Percentiles rank a stretch among this genome's conserved stretches.
phyloP scores from a whole-genome alignment of 768 basidiomycete species.

The Leccinum barrowsii region DNA sequence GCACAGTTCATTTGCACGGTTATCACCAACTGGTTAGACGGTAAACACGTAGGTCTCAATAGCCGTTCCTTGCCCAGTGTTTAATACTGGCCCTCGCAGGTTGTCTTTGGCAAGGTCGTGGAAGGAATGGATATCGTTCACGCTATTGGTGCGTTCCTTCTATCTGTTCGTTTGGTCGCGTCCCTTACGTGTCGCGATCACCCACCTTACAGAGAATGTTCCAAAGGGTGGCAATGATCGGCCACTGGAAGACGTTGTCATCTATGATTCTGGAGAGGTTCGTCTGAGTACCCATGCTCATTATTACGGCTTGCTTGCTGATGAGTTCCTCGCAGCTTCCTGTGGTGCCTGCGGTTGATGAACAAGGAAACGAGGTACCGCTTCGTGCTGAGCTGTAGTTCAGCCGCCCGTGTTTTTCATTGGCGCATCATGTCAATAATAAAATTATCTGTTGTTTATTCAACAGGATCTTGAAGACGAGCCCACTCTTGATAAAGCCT shows the following conservation, averaged over 20 bases:
- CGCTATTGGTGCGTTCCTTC: constrained; percentile 57
- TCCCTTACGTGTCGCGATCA: constrained; percentile 8
- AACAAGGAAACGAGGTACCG: constrained; percentile 86
- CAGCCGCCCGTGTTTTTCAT: constrained; percentile 33
- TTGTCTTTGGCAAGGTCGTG: constrained; percentile 89
- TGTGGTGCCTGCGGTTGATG: constrained; percentile 51
- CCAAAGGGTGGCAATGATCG: constrained; percentile 67
- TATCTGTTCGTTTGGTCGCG: neutral
- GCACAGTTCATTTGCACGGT: constrained; percentile 88
- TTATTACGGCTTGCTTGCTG: constrained; percentile 1
- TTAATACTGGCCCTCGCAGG: constrained; percentile 40
- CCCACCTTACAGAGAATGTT: constrained; percentile 59
- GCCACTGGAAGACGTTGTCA: constrained; percentile 73
- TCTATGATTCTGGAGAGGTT: constrained; percentile 88
- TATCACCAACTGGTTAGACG: constrained; percentile 86
- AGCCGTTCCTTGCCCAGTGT: neutral
- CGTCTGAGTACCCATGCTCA: constrained; percentile 16
- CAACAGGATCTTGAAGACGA: constrained; percentile 40
- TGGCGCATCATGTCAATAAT: constrained; percentile 46
- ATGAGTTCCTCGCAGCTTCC: constrained; percentile 39
- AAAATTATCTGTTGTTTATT: constrained; percentile 47
- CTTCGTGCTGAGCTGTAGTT: constrained; percentile 87
- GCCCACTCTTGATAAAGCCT: constrained; percentile 7
- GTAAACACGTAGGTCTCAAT: constrained; percentile 63
- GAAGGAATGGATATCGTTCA: constrained; percentile 89